These are phyloP conservation scores for Paecilomyces sp. DNA, from an alignment of 2,329 filamentous ascomycete genomes.

Conservation along the genomic window DNA sequence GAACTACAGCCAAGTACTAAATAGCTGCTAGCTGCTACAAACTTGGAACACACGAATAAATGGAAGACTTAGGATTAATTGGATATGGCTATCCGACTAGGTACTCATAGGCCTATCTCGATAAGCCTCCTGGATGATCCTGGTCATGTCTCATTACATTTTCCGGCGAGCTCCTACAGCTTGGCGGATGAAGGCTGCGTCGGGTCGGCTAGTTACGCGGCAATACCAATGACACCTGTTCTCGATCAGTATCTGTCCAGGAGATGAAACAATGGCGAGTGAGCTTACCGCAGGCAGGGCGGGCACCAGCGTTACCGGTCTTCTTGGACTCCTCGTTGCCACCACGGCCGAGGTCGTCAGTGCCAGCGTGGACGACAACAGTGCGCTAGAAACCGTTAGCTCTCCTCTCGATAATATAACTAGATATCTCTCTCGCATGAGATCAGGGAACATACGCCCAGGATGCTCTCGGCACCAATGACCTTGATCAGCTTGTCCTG, in stretches of 20 bases:
- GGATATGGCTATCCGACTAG: neutral
- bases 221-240: constrained; percentile 80
- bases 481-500: constrained; percentile 84
- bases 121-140: neutral
- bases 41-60: too few species aligned
- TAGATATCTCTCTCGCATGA: neutral
- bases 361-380: constrained; percentile 88
- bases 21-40: neutral
- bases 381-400: constrained; percentile 59
- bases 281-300: constrained; percentile 83
- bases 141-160: constrained; percentile 1
- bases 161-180: neutral
- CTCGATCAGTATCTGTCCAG: neutral
- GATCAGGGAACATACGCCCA: constrained; percentile 59
- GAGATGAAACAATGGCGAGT: neutral
- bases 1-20: too few species aligned
- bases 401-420: neutral
- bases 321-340: constrained; percentile 92
- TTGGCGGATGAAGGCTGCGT: neutral
- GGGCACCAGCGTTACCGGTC: constrained; percentile 90
- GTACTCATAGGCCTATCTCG: neutral
- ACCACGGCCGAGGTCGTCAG: constrained; percentile 92
- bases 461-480: constrained; percentile 89
- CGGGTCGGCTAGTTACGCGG: constrained; percentile 48
- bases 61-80: neutral